Evolutionary conservation across 129 eudicot species (phyloP).

Genomic region (Flaveria sonorensis): DNA sequence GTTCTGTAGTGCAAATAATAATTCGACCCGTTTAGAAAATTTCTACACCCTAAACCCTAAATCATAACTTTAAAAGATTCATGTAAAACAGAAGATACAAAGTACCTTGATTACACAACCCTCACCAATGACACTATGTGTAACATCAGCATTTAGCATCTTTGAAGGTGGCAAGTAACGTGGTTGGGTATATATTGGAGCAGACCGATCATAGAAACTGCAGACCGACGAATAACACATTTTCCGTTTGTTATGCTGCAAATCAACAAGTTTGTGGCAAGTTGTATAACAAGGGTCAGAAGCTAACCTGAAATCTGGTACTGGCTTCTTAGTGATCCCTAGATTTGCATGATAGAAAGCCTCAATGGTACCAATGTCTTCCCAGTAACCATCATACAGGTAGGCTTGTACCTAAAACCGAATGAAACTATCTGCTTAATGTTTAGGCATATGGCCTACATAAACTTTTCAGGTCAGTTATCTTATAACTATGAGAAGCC

Average conservation of each 20-base stretch:
- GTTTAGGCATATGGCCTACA: not conserved
- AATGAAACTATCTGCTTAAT: not conserved
- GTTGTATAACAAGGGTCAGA: not conserved
- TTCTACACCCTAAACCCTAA: not conserved
- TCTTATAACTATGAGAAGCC: not conserved
- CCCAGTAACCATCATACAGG: slow-evolving; percentile 82
- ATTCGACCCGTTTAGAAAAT: not conserved
- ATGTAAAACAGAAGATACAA: not conserved
- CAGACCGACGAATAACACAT: slow-evolving; percentile 7
- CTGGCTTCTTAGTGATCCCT: slow-evolving; percentile 75
- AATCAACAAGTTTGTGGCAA: not conserved
- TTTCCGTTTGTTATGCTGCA: not conserved
- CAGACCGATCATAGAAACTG: slow-evolving; percentile 92
- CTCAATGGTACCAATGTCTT: slow-evolving; percentile 81
- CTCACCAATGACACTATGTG: slow-evolving; percentile 91
- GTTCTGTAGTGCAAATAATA: slow-evolving; percentile 47
- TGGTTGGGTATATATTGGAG: slow-evolving; percentile 94
- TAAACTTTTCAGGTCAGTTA: not conserved
- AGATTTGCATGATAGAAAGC: slow-evolving; percentile 77
- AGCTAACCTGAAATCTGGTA: slow-evolving; percentile 66
- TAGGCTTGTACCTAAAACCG: slow-evolving; percentile 52
- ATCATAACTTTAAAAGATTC: not conserved
- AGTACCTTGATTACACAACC: slow-evolving; percentile 92
- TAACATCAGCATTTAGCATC: slow-evolving; percentile 92
- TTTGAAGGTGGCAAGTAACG: slow-evolving; percentile 95